Percentiles rank a stretch among this genome's conserved stretches.
Conservation (phyloP, 164 flowering plant species). For the Litsea cubeba region DNA sequence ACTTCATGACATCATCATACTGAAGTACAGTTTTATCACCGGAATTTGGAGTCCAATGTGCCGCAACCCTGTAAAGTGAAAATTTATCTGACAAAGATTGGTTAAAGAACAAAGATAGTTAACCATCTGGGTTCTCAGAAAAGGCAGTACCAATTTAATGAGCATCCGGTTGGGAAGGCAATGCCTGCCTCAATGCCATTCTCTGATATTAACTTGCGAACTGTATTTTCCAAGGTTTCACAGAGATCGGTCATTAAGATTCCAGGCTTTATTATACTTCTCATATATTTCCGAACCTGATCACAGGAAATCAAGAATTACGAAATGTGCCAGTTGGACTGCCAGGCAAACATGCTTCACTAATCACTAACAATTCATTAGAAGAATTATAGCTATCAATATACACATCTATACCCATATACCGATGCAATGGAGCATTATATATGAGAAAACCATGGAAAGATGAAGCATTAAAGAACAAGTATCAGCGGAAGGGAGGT, state of each 20-base stretch:
- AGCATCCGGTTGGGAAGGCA: constrained; percentile 99
- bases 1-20: constrained; percentile 98
- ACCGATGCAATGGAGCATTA: too few species aligned
- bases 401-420: not conserved
- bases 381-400: not conserved
- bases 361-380: not conserved
- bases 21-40: constrained; percentile 97
- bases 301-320: constrained; percentile 3
- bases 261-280: constrained; percentile 81
- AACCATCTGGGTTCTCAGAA: not conserved
- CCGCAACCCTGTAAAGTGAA: constrained; percentile 76
- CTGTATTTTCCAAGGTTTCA: constrained; percentile 93
- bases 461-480: too few species aligned
- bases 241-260: constrained; percentile 87
- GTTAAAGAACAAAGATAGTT: not conserved
- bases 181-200: constrained; percentile 97
- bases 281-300: constrained; percentile 90
- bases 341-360: not conserved
- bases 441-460: too few species aligned
- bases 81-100: not conserved
- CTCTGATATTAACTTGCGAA: constrained; percentile 89
- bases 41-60: constrained; percentile 98
- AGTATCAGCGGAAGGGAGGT: too few species aligned
- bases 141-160: constrained; percentile 70
- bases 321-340: not conserved